Conservation (phyloP, 495 filamentous ascomycete genomes). For the Pyrenula massariospora region DNA sequence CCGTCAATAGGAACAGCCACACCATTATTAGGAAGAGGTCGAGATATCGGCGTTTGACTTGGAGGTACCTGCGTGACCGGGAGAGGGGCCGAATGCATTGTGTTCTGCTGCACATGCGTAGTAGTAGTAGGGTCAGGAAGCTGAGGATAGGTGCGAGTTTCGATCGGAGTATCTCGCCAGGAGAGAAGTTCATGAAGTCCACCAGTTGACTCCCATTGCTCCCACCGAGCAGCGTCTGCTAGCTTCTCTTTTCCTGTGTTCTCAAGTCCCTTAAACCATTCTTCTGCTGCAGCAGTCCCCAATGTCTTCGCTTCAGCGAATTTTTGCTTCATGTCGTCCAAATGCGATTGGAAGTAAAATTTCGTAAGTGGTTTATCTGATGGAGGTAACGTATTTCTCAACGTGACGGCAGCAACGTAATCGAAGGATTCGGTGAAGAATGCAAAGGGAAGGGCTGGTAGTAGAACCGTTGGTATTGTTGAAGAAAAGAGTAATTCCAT, state of each 20-base stretch:
- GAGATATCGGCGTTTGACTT: not conserved
- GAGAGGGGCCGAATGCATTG: not conserved
- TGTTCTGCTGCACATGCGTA: not conserved
- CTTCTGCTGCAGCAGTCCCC: slow-evolving; percentile 48
- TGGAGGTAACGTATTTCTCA: slow-evolving; percentile 33
- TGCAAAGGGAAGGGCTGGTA: slow-evolving; percentile 51
- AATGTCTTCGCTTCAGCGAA: slow-evolving; percentile 45
- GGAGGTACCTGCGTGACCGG: not conserved
- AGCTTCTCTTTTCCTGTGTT: slow-evolving; percentile 40
- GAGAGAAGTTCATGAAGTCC: slow-evolving; percentile 12
- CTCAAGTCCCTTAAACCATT: slow-evolving; percentile 65
- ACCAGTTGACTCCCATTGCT: slow-evolving; percentile 51
- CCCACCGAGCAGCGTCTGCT: slow-evolving; percentile 52
- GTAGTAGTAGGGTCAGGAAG: not conserved
- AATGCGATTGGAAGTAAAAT: slow-evolving; percentile 45
- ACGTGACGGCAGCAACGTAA: slow-evolving; percentile 37
- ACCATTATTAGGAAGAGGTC: not conserved
- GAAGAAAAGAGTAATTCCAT: slow-evolving; percentile 48
- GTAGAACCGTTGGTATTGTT: slow-evolving; percentile 40
- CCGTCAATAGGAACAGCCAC: not conserved
- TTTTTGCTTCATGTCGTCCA: slow-evolving; percentile 40
- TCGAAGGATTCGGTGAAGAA: slow-evolving; percentile 46
- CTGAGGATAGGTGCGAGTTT: not conserved
- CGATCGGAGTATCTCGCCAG: not conserved
- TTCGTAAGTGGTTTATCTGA: slow-evolving; percentile 43